Percentiles rank a stretch among this genome's conserved stretches.
These are phyloP conservation scores for Boletus rubroflammeus DNA, from an alignment of 768 basidiomycete genomes.

Conservation along the genomic window DNA sequence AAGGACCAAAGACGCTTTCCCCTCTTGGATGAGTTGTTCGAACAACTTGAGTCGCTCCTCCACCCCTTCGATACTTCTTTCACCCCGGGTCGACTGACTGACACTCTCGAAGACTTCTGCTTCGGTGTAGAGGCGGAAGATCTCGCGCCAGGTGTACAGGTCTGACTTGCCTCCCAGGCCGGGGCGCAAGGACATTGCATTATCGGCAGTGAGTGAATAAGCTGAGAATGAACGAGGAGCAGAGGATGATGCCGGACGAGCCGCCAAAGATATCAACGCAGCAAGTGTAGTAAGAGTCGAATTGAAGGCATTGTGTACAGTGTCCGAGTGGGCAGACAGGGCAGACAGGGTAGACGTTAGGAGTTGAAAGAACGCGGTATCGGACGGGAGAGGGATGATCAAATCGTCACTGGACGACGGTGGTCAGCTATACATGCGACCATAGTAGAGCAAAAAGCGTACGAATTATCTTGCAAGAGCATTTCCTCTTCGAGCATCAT, in stretches of 20 bases:
- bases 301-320: slow-evolving; percentile 50
- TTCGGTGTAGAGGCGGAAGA: slow-evolving; percentile 86
- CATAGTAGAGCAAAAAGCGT: neutral
- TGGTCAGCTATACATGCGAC: neutral
- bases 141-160: slow-evolving; percentile 84
- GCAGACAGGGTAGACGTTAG: slow-evolving; percentile 59
- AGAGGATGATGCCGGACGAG: slow-evolving; percentile 32
- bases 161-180: slow-evolving; percentile 42
- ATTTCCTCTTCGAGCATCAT: neutral
- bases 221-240: slow-evolving; percentile 31
- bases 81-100: slow-evolving; percentile 61
- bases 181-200: slow-evolving; percentile 39
- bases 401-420: slow-evolving; percentile 40
- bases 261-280: slow-evolving; percentile 29
- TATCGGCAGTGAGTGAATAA: slow-evolving; percentile 25
- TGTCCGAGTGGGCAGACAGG: slow-evolving; percentile 48
- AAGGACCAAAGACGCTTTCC: slow-evolving; percentile 50
- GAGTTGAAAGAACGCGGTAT: slow-evolving; percentile 75
- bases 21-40: slow-evolving; percentile 50
- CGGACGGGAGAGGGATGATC: slow-evolving; percentile 76
- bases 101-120: slow-evolving; percentile 79
- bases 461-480: slow-evolving; percentile 1
- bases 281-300: slow-evolving; percentile 48
- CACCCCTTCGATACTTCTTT: slow-evolving; percentile 64
- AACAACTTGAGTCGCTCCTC: slow-evolving; percentile 66